Evolutionary conservation across 2,329 filamentous ascomycete genomes (phyloP), one percentile per base, ranked within the genome.

Genomic region (Ciborinia camelliae): DNA sequence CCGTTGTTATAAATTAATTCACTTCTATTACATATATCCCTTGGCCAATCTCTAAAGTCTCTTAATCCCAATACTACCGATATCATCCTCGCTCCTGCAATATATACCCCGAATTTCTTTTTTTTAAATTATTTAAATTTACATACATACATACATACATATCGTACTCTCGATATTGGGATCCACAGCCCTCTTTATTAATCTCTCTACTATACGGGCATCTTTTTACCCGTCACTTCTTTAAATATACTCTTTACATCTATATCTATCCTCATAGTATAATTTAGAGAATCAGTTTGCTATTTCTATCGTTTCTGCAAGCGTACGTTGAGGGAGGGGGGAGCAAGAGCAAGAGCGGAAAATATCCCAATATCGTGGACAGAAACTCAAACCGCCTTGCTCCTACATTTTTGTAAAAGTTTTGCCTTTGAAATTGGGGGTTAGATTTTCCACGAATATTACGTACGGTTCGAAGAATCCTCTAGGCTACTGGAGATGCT

Each of bases 381-480:
- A 2, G 79, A 76, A 10, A 83, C 73, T 69, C 78, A 75, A 76
- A 39, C 72, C 66, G 39, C 71, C 67, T 26, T 69, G 67, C 28
- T 60, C 59, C 71, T 70, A 72, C 66, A 72, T 72, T 18, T 69
- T 65, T 15, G 70, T 67, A 37, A 73, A 72, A 2, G 66, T 67
- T 30, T 71, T 71, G 14, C 71, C 71, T 2, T 62, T 41, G 43
- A 73, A 71, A 48, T 71, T 68, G 3, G 69, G 68, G 20, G 69
- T 70, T 23, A 73, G 63, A 72, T 80, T 80, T 4, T 87, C 84
- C 74, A 84, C 81, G 75, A 87, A 87, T 0, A 81, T 82, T 0
- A 81, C 79, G 0, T 0, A 81, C 79, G 0, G 84, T 84, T 3
- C 84, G 79, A 6, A 87, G 76, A 51, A 87, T 82, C 0, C 83